Evolutionary conservation across 164 flowering plant species (phyloP).

Genomic region (Echeveria elegans): DNA sequence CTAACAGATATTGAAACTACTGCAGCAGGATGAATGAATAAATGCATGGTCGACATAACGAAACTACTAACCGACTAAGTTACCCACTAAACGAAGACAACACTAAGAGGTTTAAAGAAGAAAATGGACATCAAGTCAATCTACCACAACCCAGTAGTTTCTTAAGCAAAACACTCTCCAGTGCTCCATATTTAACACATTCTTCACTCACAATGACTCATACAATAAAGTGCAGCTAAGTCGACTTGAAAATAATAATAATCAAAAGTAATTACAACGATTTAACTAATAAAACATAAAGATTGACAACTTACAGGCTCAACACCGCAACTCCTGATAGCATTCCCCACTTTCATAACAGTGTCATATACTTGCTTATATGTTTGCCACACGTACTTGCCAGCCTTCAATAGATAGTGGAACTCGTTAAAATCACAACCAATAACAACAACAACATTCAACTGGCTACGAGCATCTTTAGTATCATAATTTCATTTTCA

Average conservation of each 20-base stretch:
- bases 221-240: not conserved
- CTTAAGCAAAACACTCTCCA: not conserved
- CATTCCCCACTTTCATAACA: slow-evolving; percentile 8
- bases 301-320: not conserved
- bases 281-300: not conserved
- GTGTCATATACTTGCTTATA: slow-evolving; percentile 8
- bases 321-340: slow-evolving; percentile 9
- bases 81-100: not conserved
- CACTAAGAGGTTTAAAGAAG: not conserved
- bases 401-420: not conserved
- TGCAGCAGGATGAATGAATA: not conserved
- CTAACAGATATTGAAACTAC: not conserved
- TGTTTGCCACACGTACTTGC: slow-evolving; percentile 11
- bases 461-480: too few relatives aligned
- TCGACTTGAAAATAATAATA: not conserved
- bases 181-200: not conserved
- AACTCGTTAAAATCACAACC: not conserved
- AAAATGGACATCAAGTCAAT: not conserved
- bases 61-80: too few relatives aligned
- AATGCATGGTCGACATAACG: not conserved
- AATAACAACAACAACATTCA: not conserved
- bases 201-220: not conserved
- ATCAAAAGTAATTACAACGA: not conserved
- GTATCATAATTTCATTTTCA: slow-evolving; percentile 14
- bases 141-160: not conserved